Conservation (phyloP, 2,329 filamentous ascomycete species). For the Onygenales sp. region DNA sequence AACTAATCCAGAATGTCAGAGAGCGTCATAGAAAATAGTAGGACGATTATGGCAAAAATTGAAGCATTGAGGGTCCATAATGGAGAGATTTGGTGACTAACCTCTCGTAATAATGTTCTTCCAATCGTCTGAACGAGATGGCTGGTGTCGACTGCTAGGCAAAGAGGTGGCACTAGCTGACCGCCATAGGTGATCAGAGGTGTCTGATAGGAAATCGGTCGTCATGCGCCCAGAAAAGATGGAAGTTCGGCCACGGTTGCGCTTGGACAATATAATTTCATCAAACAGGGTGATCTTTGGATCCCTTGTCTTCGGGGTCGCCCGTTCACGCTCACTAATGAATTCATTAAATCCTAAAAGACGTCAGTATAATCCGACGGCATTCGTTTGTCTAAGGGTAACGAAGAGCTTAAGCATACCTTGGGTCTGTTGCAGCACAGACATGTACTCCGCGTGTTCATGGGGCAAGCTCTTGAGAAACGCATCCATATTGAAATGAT, state of each 20-base stretch:
- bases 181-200: constrained; percentile 54
- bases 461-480: constrained; percentile 55
- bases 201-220: constrained; percentile 53
- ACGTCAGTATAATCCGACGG: constrained; percentile 8
- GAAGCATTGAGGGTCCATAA: not conserved
- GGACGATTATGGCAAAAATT: not conserved
- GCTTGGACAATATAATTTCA: constrained; percentile 55
- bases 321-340: constrained; percentile 53
- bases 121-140: constrained; percentile 40
- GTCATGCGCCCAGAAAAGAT: constrained; percentile 43
- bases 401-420: constrained; percentile 24
- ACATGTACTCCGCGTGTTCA: constrained; percentile 56
- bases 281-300: constrained; percentile 53
- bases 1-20: constrained; percentile 41
- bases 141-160: constrained; percentile 39
- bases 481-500: constrained; percentile 57
- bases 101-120: constrained; percentile 41
- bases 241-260: constrained; percentile 49
- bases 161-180: constrained; percentile 51
- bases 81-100: constrained; percentile 20
- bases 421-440: constrained; percentile 55
- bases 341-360: constrained; percentile 51
- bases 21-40: constrained; percentile 19
- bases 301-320: constrained; percentile 41
- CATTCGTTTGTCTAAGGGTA: not conserved